Evolutionary conservation across 2,329 filamentous ascomycete genomes (phyloP), one percentile per base, ranked within the genome.

Genomic region (Penicillium sp.): DNA sequence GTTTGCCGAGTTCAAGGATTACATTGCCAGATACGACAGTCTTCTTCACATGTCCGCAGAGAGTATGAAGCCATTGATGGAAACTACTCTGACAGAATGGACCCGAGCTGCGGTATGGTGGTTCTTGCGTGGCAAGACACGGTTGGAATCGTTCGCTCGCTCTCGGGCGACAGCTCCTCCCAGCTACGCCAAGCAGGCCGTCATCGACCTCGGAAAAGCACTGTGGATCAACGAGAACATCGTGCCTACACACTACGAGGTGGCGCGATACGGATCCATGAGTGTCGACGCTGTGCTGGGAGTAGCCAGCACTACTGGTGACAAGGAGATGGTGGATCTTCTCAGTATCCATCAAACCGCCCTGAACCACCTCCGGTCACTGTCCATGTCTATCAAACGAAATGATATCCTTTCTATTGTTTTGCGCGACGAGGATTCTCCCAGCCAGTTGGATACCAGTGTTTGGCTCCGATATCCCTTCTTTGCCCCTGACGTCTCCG

Each of bases 131-230:
- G 91, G 90, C 18, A 84, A 90, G 53, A 81, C 84, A 62, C 83
- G 84, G 8, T 76, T 95, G 44, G 91, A 95, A 66, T 70, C 73
- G 10, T 77, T 85, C 33, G 83, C 95, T 41, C 80, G 88, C 52
- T 83, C 82, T 45, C 79, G 81, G 6, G 23, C 76, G 69, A 54
- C 66, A 67, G 3, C 67, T 74, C 44, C 57, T 44, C 39, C 55
- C 55, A 68, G 81, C 53, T 75, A 57, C 20, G 64, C 66, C 13
- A 84, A 87, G 50, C 91, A 95, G 69, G 86, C 89, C 1, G 90
- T 95, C 61, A 80, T 92, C 1, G 89, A 95, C 67, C 75, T 96
- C 44, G 85, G 88, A 23, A 96, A 95, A 67, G 79, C 84, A 0
- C 86, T 88, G 67, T 96, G 91, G 90, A 81, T 95, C n/a, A 78